phyloP scores from a whole-genome alignment of 2,329 filamentous ascomycete species.

The Apiospora saccharicola region DNA sequence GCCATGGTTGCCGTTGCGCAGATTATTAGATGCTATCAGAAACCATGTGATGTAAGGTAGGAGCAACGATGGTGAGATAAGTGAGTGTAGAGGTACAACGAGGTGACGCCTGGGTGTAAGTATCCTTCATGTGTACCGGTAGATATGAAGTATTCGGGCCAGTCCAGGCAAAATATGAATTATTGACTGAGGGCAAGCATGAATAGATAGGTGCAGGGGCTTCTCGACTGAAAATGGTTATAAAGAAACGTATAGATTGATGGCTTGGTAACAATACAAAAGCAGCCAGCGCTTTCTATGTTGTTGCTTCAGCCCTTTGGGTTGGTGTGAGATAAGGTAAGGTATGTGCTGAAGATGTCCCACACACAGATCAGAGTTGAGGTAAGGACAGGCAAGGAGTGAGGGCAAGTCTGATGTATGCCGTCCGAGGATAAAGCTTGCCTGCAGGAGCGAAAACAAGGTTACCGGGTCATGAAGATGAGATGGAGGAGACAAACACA shows the following conservation, averaged over 20 bases:
- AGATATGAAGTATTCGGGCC: neutral
- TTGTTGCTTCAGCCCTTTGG: neutral
- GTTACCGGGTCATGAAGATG: constrained; percentile 1
- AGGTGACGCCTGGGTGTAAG: neutral
- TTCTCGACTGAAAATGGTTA: neutral
- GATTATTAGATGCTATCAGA: neutral
- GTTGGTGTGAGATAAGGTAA: neutral
- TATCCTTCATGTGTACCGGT: constrained; percentile 38
- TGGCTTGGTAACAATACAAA: neutral
- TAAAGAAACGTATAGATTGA: neutral
- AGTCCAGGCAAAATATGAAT: neutral
- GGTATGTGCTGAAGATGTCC: neutral
- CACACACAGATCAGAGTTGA: neutral
- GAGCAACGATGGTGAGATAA: constrained; percentile 27
- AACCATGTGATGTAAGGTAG: neutral
- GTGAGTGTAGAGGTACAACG: neutral
- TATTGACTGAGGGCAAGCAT: neutral
- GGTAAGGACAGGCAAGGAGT: neutral
- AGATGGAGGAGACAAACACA: neutral
- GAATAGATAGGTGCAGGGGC: neutral
- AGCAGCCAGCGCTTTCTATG: neutral
- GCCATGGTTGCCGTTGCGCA: constrained; percentile 33
- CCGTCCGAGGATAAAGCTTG: neutral
- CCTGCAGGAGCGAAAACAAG: neutral
- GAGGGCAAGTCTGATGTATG: neutral